Base-by-base conservation (phyloP, 2,329 filamentous ascomycete species). In the Aureobasidium sp. region DNA sequence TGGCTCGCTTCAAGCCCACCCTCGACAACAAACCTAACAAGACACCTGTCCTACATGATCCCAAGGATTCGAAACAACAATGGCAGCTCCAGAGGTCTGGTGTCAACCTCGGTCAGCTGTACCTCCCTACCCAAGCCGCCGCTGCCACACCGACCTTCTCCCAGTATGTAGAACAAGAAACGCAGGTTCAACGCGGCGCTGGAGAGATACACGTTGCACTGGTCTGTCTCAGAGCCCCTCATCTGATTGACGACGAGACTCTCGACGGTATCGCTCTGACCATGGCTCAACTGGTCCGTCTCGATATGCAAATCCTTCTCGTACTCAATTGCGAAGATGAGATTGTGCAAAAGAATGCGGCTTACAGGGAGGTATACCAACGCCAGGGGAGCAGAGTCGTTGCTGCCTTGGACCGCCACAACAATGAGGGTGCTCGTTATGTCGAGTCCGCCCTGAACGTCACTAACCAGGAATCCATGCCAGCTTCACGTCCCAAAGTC, bases 301-400 rank as follows among this genome's bases (percentile, higher is more conserved):
- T 99, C 15, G 93, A 94, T 3, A 82, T 99, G 66, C 81, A 85
- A 54, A 91, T 91, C 63, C 85, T 92, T 25, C 83, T 99, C 0
- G 88, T 97, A 1, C 78, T 97, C 9, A 93, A 97, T 68, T 89
- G 86, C 57, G 75, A 79, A 54, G 75, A 79, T 30, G 61, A 61
- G 30, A 29, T 47, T 13, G 30, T 21, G n/a, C 30, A 34, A 37
- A 41, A 36, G 37, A 30, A 57, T 36, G 16, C 45, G 39, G 50
- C 50, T 8, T 61, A 54, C 52, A 65, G 62, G 16, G 36, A 57
- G 3, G 58, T 63, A 15, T 66, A 69, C 37, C 64, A 79, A 4
- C 78, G 85, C 48, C 88, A 97, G 71, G 85, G 86, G 8, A 83
- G 87, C 67, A 85, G 91, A 47, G 77, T 97, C 9, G 86, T 86